Base-by-base conservation (phyloP, 2,329 filamentous ascomycete genomes). In the Paracorniculantispora psalliotae region DNA sequence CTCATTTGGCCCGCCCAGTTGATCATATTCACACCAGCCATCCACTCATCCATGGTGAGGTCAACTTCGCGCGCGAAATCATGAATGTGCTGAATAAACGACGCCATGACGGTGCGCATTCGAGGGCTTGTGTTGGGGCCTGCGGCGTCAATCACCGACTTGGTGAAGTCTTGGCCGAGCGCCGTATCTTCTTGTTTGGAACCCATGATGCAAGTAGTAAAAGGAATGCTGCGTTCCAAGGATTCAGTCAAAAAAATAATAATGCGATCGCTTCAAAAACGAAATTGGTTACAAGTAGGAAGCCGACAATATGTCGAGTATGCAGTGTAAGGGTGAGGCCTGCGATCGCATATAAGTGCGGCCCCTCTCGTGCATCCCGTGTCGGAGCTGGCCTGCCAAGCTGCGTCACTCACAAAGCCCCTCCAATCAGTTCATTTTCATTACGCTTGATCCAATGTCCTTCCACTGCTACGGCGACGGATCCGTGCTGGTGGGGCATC, bases 51-150 rank as follows among this genome's bases (percentile, higher is more conserved):
- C n/a, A 84, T 80, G 8, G 88, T 92, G 60, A 94, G 83, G 70
- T 92, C 83, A 62, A 90, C 85, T 71, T 94, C 90, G 50, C 89
- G 86, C 41, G 87, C 85, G 72, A 93, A 93, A 73, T 91, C 89
- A 74, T 94, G 90, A 59, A 93, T 78, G 75, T 93, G 90, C 59
- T 78, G 79, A 69, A 92, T 86, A 61, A 92, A 75, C 30, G 82
- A 81, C 51, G 81, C 72, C 76, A 93, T 81, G 69, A 93, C 81
- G 66, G 86, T 78, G 61, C 86, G 83, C 67, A 88, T 81, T 44
- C 90, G 82, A 33, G 88, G 85, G 63, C 81, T 77, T 10, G 88
- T 87, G 63, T 88, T 84, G 64, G 88, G 86, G 4, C 90, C 88
- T 72, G 90, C 92, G 62, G 87, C 82, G 61, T 87, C 81, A 69